phyloP scores from a whole-genome alignment of 208 protist species.

The Wallacemonas rigidus region DNA sequence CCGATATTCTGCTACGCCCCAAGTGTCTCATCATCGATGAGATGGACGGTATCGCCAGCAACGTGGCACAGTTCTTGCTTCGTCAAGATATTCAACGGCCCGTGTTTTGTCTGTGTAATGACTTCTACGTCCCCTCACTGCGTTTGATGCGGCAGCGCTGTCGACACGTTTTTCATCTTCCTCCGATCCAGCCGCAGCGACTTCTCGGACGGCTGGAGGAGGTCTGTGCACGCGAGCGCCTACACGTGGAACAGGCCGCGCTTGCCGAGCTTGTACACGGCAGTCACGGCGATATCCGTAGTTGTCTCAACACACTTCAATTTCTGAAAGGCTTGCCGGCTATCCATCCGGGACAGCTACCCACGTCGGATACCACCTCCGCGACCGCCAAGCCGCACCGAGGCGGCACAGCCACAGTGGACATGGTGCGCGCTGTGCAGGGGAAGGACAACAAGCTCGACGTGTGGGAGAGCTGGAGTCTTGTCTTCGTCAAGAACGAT shows the following conservation, averaged over 20 bases:
- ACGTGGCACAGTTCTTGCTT: conserved; percentile 62
- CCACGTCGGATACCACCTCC: too few relatives aligned
- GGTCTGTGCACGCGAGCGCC: conserved; percentile 38
- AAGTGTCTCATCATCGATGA: conserved; percentile 92
- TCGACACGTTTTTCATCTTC: conserved; percentile 56
- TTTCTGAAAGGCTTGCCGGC: conserved; percentile 39
- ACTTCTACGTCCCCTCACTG: conserved; percentile 79
- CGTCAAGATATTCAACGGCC: conserved; percentile 66
- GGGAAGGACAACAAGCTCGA: conserved; percentile 56
- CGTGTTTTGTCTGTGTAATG: conserved; percentile 88
- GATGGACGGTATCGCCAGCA: conserved; percentile 85
- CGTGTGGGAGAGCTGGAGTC: conserved; percentile 46
- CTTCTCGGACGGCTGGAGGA: conserved; percentile 67
- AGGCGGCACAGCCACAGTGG: conserved; percentile 14
- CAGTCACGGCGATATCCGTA: conserved; percentile 80
- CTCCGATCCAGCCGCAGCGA: conserved; percentile 68
- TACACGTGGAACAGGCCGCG: conserved; percentile 35
- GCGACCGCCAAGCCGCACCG: neutral
- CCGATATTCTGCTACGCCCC: conserved; percentile 60
- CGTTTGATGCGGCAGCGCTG: conserved; percentile 62
- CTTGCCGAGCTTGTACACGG: conserved; percentile 62
- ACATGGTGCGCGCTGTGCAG: conserved; percentile 60
- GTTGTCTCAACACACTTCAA: conserved; percentile 88
- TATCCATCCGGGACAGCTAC: neutral
- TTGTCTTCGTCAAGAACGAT: conserved; percentile 51